Evolutionary conservation across 2,329 filamentous ascomycete genomes (phyloP), one percentile per base, ranked within the genome.

Genomic region (Ophiostoma sp.): DNA sequence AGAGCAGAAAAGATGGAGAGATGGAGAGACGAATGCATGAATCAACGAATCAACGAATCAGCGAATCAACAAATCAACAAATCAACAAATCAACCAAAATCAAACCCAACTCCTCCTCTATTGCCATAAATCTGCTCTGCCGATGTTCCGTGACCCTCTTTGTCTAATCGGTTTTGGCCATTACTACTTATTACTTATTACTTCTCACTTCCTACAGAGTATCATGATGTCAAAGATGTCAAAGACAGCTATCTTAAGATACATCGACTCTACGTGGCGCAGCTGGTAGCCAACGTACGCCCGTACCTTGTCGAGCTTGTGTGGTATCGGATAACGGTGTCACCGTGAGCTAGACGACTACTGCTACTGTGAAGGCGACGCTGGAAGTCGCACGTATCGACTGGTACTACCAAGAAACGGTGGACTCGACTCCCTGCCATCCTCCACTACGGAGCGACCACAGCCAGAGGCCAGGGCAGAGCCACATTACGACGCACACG

Each of bases 321-420:
- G 49, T 55, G 18, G 49, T 55, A 27, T 55, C 49, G 49, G 49
- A 55, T 55, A 55, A 55, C 49, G 49, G 49, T 55, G 49, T 55
- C 49, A 36, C 49, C 49, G 42, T 12, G 14, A 45, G 42, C 9
- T 12, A 45, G 42, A 12, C 4, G 9, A 11, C 7, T 45, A 45
- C 49, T 18, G 27, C 2, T 27, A 27, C 27, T 27, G 27, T 27
- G 27, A 27, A 27, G 27, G 27, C 27, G 27, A 27, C 27, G 1
- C 27, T 27, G 27, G 27, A 27, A 27, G 27, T 27, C 27, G 27
- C 27, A 27, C 27, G 27, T 27, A 27, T 27, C 27, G 1, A 27
- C 27, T 27, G 27, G 27, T 27, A 27, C 27, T 27, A 27, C 27
- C 27, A 27, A 27, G 27, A 55, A 55, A 55, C 49, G 49, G 49